Percentiles rank a stretch among this genome's conserved stretches.
These are phyloP conservation scores for Hypoxylon sp. DNA, from an alignment of 2,329 filamentous ascomycete species.

Conservation along the genomic window DNA sequence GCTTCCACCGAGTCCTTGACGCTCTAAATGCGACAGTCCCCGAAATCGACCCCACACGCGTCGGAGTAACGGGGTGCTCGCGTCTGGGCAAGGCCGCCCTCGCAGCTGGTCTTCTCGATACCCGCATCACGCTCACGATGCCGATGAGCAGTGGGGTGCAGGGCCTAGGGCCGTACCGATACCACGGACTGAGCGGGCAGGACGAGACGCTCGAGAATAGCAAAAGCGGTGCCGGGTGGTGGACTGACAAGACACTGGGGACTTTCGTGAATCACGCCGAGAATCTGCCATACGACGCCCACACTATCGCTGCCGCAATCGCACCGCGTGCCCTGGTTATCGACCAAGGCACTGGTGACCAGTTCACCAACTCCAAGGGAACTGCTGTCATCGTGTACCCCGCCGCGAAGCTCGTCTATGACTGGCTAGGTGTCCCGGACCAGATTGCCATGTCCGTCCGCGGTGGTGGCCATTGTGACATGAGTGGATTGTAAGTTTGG, in stretches of 20 bases:
- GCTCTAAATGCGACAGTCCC: constrained; percentile 62
- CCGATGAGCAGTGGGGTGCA: constrained; percentile 69
- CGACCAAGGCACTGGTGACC: constrained; percentile 65
- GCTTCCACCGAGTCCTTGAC: constrained; percentile 66
- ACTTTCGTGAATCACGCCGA: constrained; percentile 68
- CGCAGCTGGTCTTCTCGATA: constrained; percentile 64
- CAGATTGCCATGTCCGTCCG: constrained; percentile 62
- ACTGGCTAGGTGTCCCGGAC: constrained; percentile 64
- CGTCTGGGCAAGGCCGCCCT: constrained; percentile 67
- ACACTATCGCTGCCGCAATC: constrained; percentile 68
- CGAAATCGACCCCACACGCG: constrained; percentile 57
- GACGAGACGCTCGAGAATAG: constrained; percentile 63
- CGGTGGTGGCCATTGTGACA: constrained; percentile 62
- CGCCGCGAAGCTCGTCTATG: constrained; percentile 65
- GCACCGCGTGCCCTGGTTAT: constrained; percentile 68
- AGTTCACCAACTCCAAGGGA: constrained; percentile 62
- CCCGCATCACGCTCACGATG: constrained; percentile 66
- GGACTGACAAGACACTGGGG: constrained; percentile 65
- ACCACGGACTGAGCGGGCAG: constrained; percentile 60
- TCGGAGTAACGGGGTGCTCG: constrained; percentile 67
- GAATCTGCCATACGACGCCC: constrained; percentile 68
- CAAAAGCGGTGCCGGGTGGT: constrained; percentile 66
- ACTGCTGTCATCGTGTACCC: constrained; percentile 64
- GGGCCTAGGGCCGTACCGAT: constrained; percentile 66
- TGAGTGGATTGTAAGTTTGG: constrained; percentile 59